Percentiles rank a stretch among this genome's conserved stretches.
Evolutionary conservation across 2,329 filamentous ascomycete genomes (phyloP).

Genomic region (Hymenotorrendiella dingleyae): DNA sequence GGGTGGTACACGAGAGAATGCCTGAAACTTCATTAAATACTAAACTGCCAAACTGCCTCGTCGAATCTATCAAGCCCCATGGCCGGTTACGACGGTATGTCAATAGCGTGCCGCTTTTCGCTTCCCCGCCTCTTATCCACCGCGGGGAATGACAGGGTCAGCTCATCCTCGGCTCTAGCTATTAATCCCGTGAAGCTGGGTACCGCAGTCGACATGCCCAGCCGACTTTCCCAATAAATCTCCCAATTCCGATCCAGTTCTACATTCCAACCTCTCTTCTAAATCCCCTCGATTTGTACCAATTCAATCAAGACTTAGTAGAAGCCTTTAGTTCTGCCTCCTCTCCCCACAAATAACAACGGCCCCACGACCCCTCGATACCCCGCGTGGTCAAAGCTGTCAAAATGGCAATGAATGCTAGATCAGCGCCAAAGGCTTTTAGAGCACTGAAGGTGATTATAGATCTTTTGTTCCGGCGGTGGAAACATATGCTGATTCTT

Average conservation of each 20-base stretch:
- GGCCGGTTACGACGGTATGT: too few species aligned
- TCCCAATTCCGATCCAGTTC: neutral
- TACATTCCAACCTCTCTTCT: neutral
- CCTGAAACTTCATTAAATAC: too few species aligned
- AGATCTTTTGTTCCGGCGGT: too few species aligned
- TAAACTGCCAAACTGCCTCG: too few species aligned
- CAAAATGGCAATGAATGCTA: constrained; percentile 59
- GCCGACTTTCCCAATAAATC: neutral
- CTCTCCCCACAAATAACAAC: neutral
- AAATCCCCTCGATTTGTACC: too few species aligned
- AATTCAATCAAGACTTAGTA: too few species aligned
- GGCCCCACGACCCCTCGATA: constrained; percentile 19
- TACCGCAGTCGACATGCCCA: neutral
- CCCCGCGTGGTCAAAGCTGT: constrained; percentile 16
- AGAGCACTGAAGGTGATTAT: constrained; percentile 56
- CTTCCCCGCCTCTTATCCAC: too few species aligned
- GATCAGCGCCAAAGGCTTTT: constrained; percentile 56
- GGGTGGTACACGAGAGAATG: too few species aligned
- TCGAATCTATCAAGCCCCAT: too few species aligned
- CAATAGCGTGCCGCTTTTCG: too few species aligned
- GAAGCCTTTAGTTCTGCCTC: too few species aligned
- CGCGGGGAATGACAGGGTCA: neutral
- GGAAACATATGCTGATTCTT: constrained; percentile 12
- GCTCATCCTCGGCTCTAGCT: neutral
- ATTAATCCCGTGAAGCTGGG: neutral